Evolutionary conservation across 345 rosid species (phyloP).

Genomic region (Citrus sp.): DNA sequence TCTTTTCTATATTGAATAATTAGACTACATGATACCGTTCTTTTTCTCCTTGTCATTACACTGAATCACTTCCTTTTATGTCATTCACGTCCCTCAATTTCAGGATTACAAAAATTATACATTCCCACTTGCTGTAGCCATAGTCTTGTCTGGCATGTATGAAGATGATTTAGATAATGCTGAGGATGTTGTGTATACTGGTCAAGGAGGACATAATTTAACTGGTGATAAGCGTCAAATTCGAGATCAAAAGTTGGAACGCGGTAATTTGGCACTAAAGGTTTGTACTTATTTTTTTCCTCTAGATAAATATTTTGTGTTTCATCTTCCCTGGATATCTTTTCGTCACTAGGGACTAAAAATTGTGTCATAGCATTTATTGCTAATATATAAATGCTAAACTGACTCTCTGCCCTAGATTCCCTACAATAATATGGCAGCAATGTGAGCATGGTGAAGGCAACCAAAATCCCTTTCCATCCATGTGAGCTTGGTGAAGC

Average conservation of each 20-base stretch:
- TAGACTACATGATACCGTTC: background rate
- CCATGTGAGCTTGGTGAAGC: no score
- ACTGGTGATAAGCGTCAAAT: slow-evolving; percentile 85
- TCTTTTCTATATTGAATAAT: background rate
- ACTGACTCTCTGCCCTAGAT: background rate
- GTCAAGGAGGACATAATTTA: slow-evolving; percentile 91
- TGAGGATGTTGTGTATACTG: slow-evolving; percentile 83
- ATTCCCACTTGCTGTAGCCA: slow-evolving; percentile 70
- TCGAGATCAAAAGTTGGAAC: slow-evolving; percentile 56
- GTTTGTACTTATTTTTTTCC: slow-evolving; percentile 32
- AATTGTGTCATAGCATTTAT: background rate
- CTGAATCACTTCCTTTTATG: background rate
- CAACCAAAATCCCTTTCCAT: no score
- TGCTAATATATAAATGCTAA: background rate
- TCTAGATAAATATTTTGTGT: background rate
- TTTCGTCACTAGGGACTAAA: background rate
- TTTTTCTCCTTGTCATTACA: background rate
- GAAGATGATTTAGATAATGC: slow-evolving; percentile 97
- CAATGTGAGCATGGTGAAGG: no score
- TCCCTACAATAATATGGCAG: background rate
- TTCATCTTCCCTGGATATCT: background rate
- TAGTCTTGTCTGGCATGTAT: slow-evolving; percentile 89
- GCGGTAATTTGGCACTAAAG: slow-evolving; percentile 94
- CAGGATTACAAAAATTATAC: slow-evolving; percentile 50
- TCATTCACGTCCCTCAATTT: background rate